Conservation (phyloP, 805 yeast species). For the Yarrowia phangngaensis region DNA sequence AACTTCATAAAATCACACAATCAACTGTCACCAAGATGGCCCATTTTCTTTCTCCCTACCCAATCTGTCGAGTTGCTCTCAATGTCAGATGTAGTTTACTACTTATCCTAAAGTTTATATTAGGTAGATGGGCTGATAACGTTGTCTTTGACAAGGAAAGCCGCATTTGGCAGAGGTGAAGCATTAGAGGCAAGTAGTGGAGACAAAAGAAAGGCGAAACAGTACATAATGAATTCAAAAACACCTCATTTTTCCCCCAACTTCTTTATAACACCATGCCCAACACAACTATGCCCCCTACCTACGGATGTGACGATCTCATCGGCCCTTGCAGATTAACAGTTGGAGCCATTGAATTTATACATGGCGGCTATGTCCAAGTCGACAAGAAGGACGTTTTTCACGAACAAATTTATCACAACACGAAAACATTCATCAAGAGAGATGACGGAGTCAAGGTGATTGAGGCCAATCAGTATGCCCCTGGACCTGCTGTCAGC, state of each 20-base stretch:
- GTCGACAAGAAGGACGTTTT: constrained; percentile 19
- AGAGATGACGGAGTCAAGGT: constrained; percentile 5
- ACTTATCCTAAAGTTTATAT: too few relatives aligned
- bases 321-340: constrained; percentile 22
- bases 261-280: background rate
- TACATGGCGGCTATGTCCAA: constrained; percentile 23
- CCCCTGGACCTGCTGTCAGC: constrained; percentile 22
- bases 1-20: too few relatives aligned
- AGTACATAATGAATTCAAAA: too few relatives aligned
- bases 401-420: constrained; percentile 25
- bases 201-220: too few relatives aligned
- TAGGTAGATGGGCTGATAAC: too few relatives aligned
- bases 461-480: constrained; percentile 17
- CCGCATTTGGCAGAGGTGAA: too few relatives aligned
- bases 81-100: too few relatives aligned
- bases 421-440: constrained; percentile 4
- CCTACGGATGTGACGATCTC: constrained; percentile 15
- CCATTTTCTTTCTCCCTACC: too few relatives aligned
- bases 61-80: too few relatives aligned
- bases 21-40: too few relatives aligned
- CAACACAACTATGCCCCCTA: background rate
- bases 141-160: too few relatives aligned
- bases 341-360: constrained; percentile 11
- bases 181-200: too few relatives aligned
- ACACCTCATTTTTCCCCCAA: background rate